phyloP scores from a whole-genome alignment of 2,329 filamentous ascomycete species.

The Diplodia mutila region DNA sequence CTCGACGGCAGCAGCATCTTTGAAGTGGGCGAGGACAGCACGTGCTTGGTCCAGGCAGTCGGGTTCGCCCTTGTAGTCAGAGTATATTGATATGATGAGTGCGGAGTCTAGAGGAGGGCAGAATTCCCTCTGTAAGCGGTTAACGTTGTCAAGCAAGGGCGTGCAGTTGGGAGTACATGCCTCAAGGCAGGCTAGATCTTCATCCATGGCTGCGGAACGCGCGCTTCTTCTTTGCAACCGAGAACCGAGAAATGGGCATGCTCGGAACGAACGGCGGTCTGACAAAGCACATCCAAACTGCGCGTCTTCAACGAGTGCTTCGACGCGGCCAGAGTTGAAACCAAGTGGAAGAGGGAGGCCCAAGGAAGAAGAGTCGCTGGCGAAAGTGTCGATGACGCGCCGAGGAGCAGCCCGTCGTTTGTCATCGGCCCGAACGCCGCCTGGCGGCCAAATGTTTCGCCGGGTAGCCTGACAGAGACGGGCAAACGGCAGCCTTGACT shows the following conservation, averaged over 20 bases:
- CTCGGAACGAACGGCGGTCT: neutral
- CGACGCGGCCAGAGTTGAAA: neutral
- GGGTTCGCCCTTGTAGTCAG: conserved; percentile 69
- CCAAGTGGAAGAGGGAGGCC: neutral
- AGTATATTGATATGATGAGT: conserved; percentile 73
- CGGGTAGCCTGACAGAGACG: neutral
- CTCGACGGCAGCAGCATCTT: conserved; percentile 65
- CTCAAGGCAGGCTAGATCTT: conserved; percentile 5
- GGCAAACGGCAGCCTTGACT: neutral
- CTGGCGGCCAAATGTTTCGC: conserved; percentile 5
- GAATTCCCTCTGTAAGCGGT: conserved; percentile 65
- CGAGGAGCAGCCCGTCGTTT: neutral
- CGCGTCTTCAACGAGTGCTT: neutral
- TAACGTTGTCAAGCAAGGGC: conserved; percentile 4
- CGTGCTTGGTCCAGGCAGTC: conserved; percentile 58
- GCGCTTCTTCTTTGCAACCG: neutral
- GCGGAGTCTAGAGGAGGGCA: conserved; percentile 76
- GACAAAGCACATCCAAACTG: neutral
- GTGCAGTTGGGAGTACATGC: neutral
- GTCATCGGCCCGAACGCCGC: conserved; percentile 8
- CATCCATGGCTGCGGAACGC: conserved; percentile 19
- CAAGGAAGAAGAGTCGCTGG: neutral
- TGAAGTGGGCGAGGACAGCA: conserved; percentile 66
- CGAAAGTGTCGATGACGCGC: conserved; percentile 18
- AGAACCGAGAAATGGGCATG: neutral